phyloP scores from a whole-genome alignment of 1,284 basidiomycete genomes.

The Ganoderma multipileum region DNA sequence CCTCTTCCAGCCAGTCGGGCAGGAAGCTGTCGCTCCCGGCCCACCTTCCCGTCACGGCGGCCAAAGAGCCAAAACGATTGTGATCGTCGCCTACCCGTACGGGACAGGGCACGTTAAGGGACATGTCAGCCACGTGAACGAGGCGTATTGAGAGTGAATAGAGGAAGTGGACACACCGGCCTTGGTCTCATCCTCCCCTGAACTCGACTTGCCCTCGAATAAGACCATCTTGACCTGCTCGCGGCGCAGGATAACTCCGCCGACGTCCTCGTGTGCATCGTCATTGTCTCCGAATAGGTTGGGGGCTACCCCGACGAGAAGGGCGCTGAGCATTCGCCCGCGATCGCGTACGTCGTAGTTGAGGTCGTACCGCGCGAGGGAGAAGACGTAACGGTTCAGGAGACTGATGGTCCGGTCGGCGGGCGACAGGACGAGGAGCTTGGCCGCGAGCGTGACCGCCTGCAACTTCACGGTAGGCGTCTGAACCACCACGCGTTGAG shows the following conservation, averaged over 20 bases:
- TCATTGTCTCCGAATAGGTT: constrained; percentile 42
- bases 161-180: constrained; percentile 23
- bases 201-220: constrained; percentile 72
- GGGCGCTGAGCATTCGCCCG: constrained; percentile 77
- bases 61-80: constrained; percentile 62
- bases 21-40: constrained; percentile 46
- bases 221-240: constrained; percentile 85
- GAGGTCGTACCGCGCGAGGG: constrained; percentile 86
- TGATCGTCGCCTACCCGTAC: constrained; percentile 46
- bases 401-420: constrained; percentile 55
- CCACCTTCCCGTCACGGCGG: constrained; percentile 57
- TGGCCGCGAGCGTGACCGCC: constrained; percentile 82
- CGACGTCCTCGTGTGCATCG: constrained; percentile 52
- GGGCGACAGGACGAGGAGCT: constrained; percentile 78
- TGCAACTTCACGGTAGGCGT: constrained; percentile 78
- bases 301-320: constrained; percentile 66
- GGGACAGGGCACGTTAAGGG: not conserved
- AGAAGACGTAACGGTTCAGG: constrained; percentile 77
- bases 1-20: constrained; percentile 48
- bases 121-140: not conserved
- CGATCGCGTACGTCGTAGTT: constrained; percentile 92
- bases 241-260: constrained; percentile 79
- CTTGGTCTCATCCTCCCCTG: constrained; percentile 46
- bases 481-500: constrained; percentile 45
- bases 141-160: not conserved